A percentile compares a stretch with the other conserved stretches of the same genome.
phyloP scores from a whole-genome alignment of 1,284 basidiomycete species.

The Inonotus hispidus region DNA sequence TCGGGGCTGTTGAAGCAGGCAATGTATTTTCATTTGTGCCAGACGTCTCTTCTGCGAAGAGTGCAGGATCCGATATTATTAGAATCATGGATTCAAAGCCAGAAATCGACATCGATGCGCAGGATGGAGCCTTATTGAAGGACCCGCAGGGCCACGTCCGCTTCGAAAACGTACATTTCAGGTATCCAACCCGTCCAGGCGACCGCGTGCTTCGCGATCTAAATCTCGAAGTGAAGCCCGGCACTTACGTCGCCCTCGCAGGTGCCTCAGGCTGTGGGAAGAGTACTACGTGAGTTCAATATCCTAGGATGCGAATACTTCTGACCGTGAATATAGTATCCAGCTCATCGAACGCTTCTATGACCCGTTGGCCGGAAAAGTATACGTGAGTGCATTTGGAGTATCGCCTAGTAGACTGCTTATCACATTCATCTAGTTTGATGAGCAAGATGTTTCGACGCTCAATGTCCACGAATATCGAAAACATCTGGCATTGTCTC shows the following conservation, averaged over 20 bases:
- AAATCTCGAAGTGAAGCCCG: conserved; percentile 77
- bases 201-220: conserved; percentile 83
- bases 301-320: no score
- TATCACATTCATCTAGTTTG: conserved; percentile 38
- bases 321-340: conserved; percentile 34
- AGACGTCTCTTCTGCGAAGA: conserved; percentile 84
- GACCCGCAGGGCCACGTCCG: conserved; percentile 65
- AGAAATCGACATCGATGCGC: conserved; percentile 79
- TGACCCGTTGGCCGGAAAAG: conserved; percentile 68
- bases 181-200: conserved; percentile 87
- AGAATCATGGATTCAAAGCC: conserved; percentile 75
- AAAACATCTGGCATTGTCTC: conserved; percentile 85
- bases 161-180: conserved; percentile 87
- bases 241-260: conserved; percentile 90
- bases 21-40: conserved; percentile 92
- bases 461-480: conserved; percentile 83
- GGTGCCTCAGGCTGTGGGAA: conserved; percentile 89
- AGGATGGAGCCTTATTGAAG: conserved; percentile 58
- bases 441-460: conserved; percentile 74
- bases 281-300: conserved; percentile 53
- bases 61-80: conserved; percentile 75
- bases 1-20: conserved; percentile 76
- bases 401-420: background rate
- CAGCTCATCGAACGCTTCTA: conserved; percentile 90
- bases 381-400: conserved; percentile 33